A percentile compares a stretch with the other conserved stretches of the same genome.
These are phyloP conservation scores for Gilbertella persicaria DNA, from an alignment of 371 early-diverging fungal genomes.

Conservation along the genomic window DNA sequence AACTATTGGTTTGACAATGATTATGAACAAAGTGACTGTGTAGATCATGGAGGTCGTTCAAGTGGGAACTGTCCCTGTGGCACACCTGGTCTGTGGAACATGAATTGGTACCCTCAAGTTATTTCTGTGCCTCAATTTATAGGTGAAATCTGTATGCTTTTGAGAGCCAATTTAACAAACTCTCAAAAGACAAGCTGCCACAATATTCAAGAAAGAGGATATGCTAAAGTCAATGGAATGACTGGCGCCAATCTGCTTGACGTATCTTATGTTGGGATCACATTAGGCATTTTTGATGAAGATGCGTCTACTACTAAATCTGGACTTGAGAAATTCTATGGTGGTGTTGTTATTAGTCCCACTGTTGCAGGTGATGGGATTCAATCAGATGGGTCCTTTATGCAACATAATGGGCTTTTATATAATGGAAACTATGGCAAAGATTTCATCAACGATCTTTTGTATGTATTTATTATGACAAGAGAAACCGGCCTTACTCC, in stretches of 20 bases:
- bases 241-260: slow-evolving; percentile 37
- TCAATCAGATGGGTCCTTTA: slow-evolving; percentile 37
- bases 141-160: slow-evolving; percentile 27
- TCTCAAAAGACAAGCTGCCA: slow-evolving; percentile 12
- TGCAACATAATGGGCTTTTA: slow-evolving; percentile 32
- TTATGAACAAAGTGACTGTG: slow-evolving; percentile 19
- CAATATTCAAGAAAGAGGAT: slow-evolving; percentile 19
- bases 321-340: slow-evolving; percentile 21
- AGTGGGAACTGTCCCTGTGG: slow-evolving; percentile 33
- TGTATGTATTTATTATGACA: slow-evolving; percentile 23
- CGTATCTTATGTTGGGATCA: slow-evolving; percentile 27
- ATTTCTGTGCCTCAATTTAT: slow-evolving; percentile 23
- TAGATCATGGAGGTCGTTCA: slow-evolving; percentile 17
- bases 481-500: slow-evolving; percentile 21
- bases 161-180: slow-evolving; percentile 7
- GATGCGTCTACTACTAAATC: slow-evolving; percentile 4
- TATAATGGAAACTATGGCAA: slow-evolving; percentile 40
- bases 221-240: background rate
- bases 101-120: slow-evolving; percentile 32
- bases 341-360: slow-evolving; percentile 13
- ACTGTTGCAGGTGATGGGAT: slow-evolving; percentile 28
- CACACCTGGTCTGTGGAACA: slow-evolving; percentile 38
- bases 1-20: slow-evolving; percentile 37
- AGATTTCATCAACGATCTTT: slow-evolving; percentile 28
- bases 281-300: slow-evolving; percentile 16